phyloP scores from a whole-genome alignment of 1,284 basidiomycete genomes.

The Ustilago tritici region DNA sequence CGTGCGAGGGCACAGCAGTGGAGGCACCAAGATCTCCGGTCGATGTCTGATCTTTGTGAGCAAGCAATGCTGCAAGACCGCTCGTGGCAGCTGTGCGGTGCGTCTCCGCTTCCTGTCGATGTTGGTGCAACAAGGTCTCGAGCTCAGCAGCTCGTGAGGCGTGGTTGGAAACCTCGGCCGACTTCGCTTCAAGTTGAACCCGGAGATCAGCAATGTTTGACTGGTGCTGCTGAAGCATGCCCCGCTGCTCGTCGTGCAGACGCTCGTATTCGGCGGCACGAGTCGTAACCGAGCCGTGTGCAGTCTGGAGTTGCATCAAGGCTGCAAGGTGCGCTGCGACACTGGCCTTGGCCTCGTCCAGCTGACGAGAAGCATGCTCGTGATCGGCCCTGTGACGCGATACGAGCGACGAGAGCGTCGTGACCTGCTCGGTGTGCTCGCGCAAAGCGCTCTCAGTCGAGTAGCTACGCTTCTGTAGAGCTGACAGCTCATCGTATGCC shows the following conservation, averaged over 20 bases:
- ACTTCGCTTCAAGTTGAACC: conserved; percentile 76
- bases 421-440: conserved; percentile 82
- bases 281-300: conserved; percentile 80
- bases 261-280: conserved; percentile 85
- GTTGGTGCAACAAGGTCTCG: conserved; percentile 78
- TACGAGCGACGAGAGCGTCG: conserved; percentile 80
- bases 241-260: conserved; percentile 73
- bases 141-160: conserved; percentile 80
- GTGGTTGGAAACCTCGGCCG: conserved; percentile 70
- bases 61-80: conserved; percentile 62
- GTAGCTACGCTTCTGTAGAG: conserved; percentile 78
- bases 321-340: conserved; percentile 87
- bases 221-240: conserved; percentile 62
- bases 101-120: conserved; percentile 63
- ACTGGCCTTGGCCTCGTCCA: conserved; percentile 74
- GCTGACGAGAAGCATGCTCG: conserved; percentile 76
- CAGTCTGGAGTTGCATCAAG: conserved; percentile 84
- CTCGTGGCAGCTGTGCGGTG: conserved; percentile 63
- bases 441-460: conserved; percentile 78
- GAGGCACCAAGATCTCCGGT: conserved; percentile 41
- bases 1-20: conserved; percentile 45
- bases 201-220: conserved; percentile 80
- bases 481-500: conserved; percentile 78
- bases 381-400: conserved; percentile 86
- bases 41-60: conserved; percentile 49